Base-by-base conservation (phyloP, 2,329 filamentous ascomycete species). In the Hawksworthiomyces lignivorus region DNA sequence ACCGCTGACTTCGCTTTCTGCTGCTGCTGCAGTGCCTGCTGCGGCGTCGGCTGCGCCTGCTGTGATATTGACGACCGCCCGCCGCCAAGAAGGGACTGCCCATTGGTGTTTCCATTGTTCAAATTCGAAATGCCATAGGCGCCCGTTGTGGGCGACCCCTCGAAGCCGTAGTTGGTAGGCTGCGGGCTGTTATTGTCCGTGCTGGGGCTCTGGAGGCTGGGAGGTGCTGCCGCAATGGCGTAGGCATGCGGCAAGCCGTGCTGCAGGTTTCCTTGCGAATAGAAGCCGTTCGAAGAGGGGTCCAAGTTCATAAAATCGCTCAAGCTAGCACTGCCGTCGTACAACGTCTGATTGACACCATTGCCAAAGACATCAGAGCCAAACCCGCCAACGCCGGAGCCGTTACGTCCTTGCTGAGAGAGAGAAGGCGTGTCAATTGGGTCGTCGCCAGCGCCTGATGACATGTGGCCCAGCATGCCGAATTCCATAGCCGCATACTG, bases 401-500 rank as follows among this genome's bases (percentile, higher is more conserved):
- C 24, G 14, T 18, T 34, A 19, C 39, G 45, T 20, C 56, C 54
- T 30, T 60, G 55, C 35, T 68, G 64, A 18, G 67, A 61, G 44
- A 72, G 56, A 5, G 69, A 62, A 7, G 61, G 59, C 45, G 92
- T 86, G 41, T 79, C 78, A 5, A 83, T 77, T 7, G 83, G 80
- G 14, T 80, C 85, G 52, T 92, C 86, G n/a, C 80, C 84, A 12
- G 86, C 84, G 12, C 85, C 85, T n/a, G 85, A 87, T 46, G 87
- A 87, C 85, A 98, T 94, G 60, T 97, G 90, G 21, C 87, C 88
- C 0, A 98, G 76, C 77, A 97, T 96, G 41, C 88, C 85, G 60
- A 97, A 96, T 61, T 97, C 92, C 61, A 95, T 73, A 15, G 89
- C 90, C 46, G 89, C 90, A 57, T 97, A 98, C 50, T 94, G 87